These are phyloP conservation scores for Lachancea thermotolerans DNA, from an alignment of 805 yeast species.

Conservation along the genomic window DNA sequence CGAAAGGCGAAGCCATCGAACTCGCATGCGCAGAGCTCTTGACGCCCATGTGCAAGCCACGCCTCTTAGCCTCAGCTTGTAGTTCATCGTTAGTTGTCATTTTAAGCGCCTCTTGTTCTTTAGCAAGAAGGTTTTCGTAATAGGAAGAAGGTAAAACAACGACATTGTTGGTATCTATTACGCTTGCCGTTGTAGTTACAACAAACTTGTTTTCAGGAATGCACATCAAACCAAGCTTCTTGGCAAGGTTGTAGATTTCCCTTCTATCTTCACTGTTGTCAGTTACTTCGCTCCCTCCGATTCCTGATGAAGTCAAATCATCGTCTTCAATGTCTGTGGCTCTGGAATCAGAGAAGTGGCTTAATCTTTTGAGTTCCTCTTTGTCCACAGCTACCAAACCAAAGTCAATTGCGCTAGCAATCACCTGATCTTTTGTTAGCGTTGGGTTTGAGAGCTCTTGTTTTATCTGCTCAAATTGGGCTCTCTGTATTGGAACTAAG, in stretches of 20 bases:
- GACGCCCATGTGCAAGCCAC: slow-evolving; percentile 37
- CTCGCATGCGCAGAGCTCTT: slow-evolving; percentile 12
- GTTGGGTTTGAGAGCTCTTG: slow-evolving; percentile 27
- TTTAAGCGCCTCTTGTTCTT: slow-evolving; percentile 38
- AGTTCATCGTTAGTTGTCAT: slow-evolving; percentile 41
- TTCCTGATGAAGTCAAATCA: slow-evolving; percentile 4
- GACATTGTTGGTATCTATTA: slow-evolving; percentile 49
- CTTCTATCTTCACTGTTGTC: slow-evolving; percentile 12
- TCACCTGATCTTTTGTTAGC: slow-evolving; percentile 16
- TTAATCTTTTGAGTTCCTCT: slow-evolving; percentile 30
- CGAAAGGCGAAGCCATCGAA: slow-evolving; percentile 12
- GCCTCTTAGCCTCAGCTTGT: slow-evolving; percentile 39
- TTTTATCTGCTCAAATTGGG: slow-evolving; percentile 29
- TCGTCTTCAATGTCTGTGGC: slow-evolving; percentile 10
- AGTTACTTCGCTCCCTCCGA: slow-evolving; percentile 8
- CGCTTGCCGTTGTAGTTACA: slow-evolving; percentile 53
- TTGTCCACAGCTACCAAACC: slow-evolving; percentile 32
- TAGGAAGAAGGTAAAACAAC: slow-evolving; percentile 60
- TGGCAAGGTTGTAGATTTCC: slow-evolving; percentile 37
- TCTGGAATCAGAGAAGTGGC: slow-evolving; percentile 1
- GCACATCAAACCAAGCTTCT: slow-evolving; percentile 41
- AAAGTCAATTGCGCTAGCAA: slow-evolving; percentile 29
- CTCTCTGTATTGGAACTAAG: slow-evolving; percentile 33
- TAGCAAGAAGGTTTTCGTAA: slow-evolving; percentile 49
- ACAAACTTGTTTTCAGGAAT: slow-evolving; percentile 55